Conservation (phyloP, 2,329 filamentous ascomycete species). For the Myriosclerotinia curreyana region DNA sequence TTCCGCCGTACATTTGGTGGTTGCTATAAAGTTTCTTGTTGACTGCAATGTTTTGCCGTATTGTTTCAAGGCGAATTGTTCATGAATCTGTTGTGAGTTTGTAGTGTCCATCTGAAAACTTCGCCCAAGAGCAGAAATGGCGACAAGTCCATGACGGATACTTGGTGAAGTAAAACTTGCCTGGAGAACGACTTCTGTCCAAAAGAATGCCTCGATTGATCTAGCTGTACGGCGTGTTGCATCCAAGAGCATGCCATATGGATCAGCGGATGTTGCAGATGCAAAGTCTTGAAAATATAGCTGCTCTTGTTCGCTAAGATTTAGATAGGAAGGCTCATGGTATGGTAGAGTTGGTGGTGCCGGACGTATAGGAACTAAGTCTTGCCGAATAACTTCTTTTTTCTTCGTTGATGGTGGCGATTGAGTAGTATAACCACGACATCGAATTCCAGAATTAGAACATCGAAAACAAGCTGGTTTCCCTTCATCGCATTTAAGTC, state of each 20-base stretch:
- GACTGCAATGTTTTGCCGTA: conserved; percentile 33
- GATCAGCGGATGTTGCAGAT: conserved; percentile 26
- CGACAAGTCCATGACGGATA: conserved; percentile 35
- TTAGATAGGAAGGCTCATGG: conserved; percentile 19
- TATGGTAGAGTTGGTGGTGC: conserved; percentile 25
- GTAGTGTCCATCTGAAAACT: conserved; percentile 22
- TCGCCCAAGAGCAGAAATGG: conserved; percentile 31
- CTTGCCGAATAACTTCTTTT: conserved; percentile 14
- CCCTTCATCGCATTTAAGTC: conserved; percentile 37
- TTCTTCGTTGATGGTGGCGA: conserved; percentile 11
- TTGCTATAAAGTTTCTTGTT: conserved; percentile 29
- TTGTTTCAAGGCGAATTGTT: conserved; percentile 33
- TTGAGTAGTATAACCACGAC: conserved; percentile 35
- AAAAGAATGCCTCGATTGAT: conserved; percentile 51
- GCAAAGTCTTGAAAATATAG: conserved; percentile 33
- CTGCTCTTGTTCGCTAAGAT: conserved; percentile 27
- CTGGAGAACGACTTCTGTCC: conserved; percentile 29
- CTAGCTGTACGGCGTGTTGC: conserved; percentile 8
- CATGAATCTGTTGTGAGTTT: conserved; percentile 24
- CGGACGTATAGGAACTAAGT: conserved; percentile 24
- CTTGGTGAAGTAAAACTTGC: conserved; percentile 27
- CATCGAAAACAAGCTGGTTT: conserved; percentile 34
- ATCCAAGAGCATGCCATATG: conserved; percentile 19
- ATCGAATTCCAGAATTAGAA: conserved; percentile 33
- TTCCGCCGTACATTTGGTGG: conserved; percentile 10